Evolutionary conservation across 495 filamentous ascomycete species (phyloP), one percentile per base, ranked within the genome.

Genomic region (Hypoxylon cercidicola): DNA sequence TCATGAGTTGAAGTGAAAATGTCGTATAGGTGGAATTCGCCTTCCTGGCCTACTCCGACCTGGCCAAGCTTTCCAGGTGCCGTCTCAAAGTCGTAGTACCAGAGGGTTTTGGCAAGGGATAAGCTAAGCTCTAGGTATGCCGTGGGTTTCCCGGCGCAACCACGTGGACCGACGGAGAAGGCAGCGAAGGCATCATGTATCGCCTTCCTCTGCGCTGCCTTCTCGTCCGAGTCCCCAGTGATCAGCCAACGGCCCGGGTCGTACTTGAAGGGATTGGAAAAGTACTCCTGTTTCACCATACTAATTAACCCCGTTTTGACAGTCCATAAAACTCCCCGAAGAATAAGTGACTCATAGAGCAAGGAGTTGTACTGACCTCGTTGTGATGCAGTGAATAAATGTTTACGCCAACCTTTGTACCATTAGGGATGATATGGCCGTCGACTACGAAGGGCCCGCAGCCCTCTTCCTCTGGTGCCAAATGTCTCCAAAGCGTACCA

Each of bases 81-180:
- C 11, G 18, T 28, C 48, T 68, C 55, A 46, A 80, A 67, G 58
- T 79, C 75, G 55, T 71, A 75, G 21, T 64, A 56, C 63, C 62
- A 79, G 3, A 80, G 21, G 7, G 66, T 68, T 19, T 73, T 69
- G 20, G 74, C 76, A 35, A 78, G 21, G 0, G 62, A 35, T 6
- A 77, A 46, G 39, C 64, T 71, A n/a, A 79, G 35, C 62, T 83
- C 79, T 11, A 71, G 51, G 64, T 76, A 78, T 0, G 81, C 82
- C 40, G 83, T 55, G 6, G 64, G 55, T 53, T 79, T 81, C 21
- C 81, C 84, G 16, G 81, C 69, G 62, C 82, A 85, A 3, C 55
- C 60, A 16, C 78, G 52, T 0, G 74, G 70, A 2, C 83, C 83
- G 20, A 76, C 32, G 1, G 65, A 70, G 68, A 85, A 85, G 1